phyloP scores from a whole-genome alignment of 768 basidiomycete species.

The Tulasnella sp. region DNA sequence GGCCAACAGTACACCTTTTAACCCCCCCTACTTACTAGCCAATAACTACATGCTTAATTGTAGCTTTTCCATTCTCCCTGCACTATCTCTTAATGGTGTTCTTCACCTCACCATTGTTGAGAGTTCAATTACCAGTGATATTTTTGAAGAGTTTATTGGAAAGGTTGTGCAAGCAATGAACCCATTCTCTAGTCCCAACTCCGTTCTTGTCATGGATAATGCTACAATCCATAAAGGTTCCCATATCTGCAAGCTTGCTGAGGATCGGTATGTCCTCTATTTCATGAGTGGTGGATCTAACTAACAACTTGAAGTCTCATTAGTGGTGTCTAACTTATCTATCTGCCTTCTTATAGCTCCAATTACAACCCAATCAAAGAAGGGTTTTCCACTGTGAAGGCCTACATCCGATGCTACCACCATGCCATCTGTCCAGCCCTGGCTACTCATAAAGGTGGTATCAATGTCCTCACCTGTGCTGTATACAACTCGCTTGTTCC shows the following conservation, averaged over 20 bases:
- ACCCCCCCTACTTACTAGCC: background rate
- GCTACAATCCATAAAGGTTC: constrained; percentile 27
- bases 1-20: background rate
- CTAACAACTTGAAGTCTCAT: background rate
- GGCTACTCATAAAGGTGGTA: constrained; percentile 20
- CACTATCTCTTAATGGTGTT: constrained; percentile 23
- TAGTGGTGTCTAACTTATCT: constrained; percentile 22
- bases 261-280: constrained; percentile 22
- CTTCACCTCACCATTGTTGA: constrained; percentile 20
- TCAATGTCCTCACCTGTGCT: constrained; percentile 23
- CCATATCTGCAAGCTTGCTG: constrained; percentile 25
- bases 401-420: constrained; percentile 18
- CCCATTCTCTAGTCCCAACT: constrained; percentile 12
- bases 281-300: constrained; percentile 1
- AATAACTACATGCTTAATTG: background rate
- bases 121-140: constrained; percentile 18
- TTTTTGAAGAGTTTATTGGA: constrained; percentile 10
- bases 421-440: background rate
- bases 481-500: constrained; percentile 22
- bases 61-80: constrained; percentile 25
- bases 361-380: constrained; percentile 26
- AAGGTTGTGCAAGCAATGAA: constrained; percentile 15
- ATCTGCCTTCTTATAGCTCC: constrained; percentile 24
- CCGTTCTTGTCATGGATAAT: constrained; percentile 17
- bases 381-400: constrained; percentile 24